Evolutionary conservation across 2,329 filamentous ascomycete species (phyloP), one percentile per base, ranked within the genome.

Genomic region (Juglanconis sp.): DNA sequence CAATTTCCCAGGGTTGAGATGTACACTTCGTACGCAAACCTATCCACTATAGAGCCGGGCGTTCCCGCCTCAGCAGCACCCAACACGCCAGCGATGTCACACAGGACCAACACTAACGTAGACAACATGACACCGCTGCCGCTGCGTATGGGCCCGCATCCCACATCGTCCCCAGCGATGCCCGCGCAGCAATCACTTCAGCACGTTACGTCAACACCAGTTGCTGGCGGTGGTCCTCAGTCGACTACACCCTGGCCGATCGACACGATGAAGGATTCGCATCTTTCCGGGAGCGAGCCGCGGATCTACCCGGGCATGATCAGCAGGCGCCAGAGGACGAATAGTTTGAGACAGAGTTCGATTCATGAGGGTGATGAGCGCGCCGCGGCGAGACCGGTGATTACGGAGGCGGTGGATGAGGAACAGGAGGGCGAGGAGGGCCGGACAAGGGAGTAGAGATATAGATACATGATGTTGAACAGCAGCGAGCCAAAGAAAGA

Each of bases 221-320:
- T 24, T 24, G 9, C 50, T 30, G 46, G 40, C 5, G 51, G 40
- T 8, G 31, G 30, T 10, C 44, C 40, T 5, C 36, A 35, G 53
- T 6, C 50, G 34, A 50, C 53, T 9, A n/a, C 34, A 55, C 10
- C 60, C 63, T 35, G 67, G 66, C 56, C 49, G 32, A 51, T 57
- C 7, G 74, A 79, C 56, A 68, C 71, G 35, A 69, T 74, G 65
- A 71, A 74, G 51, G 76, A 81, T 62, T 66, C 76, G 57, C 79
- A 84, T 65, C 69, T 85, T 10, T 82, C 79, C 11, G 84, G 81
- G 3, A 81, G 77, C 53, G 88, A 91, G 71, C 89, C 88, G 10
- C 82, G 80, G 64, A 85, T 91, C 64, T 90, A 91, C 65, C 90
- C 90, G 0, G 89, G 89, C 0, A 81, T 92, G 36, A 81, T 92